phyloP scores from a whole-genome alignment of 2,329 filamentous ascomycete species.

The Neocatenulostroma microsporum region DNA sequence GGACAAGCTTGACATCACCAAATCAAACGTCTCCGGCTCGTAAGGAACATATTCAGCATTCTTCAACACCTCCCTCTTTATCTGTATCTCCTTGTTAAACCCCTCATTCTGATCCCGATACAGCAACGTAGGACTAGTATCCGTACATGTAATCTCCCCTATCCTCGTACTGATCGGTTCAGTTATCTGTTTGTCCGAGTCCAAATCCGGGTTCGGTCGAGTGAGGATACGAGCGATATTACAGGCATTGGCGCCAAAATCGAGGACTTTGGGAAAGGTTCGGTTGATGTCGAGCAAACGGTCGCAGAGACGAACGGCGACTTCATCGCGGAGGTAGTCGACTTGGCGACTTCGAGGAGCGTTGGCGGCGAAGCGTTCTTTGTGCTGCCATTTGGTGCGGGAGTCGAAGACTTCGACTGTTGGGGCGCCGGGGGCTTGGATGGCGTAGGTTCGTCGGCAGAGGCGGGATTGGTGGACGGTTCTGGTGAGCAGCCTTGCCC shows the following conservation, averaged over 20 bases:
- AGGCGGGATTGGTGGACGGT: too few relatives aligned
- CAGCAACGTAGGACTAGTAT: slow-evolving; percentile 69
- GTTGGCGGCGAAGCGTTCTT: slow-evolving; percentile 71
- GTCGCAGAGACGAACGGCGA: slow-evolving; percentile 76
- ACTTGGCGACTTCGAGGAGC: slow-evolving; percentile 65
- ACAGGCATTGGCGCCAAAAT: slow-evolving; percentile 92
- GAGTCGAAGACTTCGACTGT: slow-evolving; percentile 87
- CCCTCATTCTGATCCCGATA: slow-evolving; percentile 68
- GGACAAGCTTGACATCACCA: slow-evolving; percentile 79
- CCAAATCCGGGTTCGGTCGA: slow-evolving; percentile 52
- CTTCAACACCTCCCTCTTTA: slow-evolving; percentile 66
- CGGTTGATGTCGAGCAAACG: slow-evolving; percentile 89
- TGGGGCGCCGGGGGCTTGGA: slow-evolving; percentile 67
- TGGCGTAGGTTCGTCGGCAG: slow-evolving; percentile 63
- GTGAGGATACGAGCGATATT: slow-evolving; percentile 81
- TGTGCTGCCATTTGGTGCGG: slow-evolving; percentile 80
- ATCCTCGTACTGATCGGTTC: slow-evolving; percentile 65
- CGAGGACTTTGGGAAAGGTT: slow-evolving; percentile 72
- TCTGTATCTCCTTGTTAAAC: slow-evolving; percentile 66
- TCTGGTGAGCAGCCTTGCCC: too few relatives aligned
- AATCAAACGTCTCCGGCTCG: slow-evolving; percentile 69
- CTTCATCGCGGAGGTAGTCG: slow-evolving; percentile 91
- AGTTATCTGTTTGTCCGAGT: slow-evolving; percentile 52
- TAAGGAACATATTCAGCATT: slow-evolving; percentile 71
- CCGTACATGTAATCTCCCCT: slow-evolving; percentile 66